Conservation (phyloP, 495 filamentous ascomycete genomes). For the Amorphotheca resinae region DNA sequence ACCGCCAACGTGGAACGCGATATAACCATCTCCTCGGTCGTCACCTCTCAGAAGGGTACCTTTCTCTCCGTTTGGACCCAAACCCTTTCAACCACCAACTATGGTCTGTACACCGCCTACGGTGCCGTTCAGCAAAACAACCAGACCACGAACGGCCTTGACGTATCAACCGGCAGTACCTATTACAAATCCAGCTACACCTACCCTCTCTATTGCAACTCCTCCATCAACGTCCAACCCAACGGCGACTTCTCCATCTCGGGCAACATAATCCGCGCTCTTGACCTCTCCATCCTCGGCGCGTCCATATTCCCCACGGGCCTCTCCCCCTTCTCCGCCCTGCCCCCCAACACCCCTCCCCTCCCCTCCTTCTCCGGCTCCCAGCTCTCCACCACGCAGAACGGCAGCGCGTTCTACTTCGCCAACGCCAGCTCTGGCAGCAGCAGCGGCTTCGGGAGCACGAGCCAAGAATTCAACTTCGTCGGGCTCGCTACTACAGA, state of each 20-base stretch:
- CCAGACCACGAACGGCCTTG: conserved; percentile 47
- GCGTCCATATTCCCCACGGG: conserved; percentile 48
- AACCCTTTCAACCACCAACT: conserved; percentile 43
- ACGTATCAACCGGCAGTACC: conserved; percentile 32
- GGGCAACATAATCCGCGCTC: conserved; percentile 45
- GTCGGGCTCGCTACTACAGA: conserved; percentile 28
- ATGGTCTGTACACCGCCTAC: conserved; percentile 41
- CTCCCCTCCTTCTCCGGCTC: conserved; percentile 28
- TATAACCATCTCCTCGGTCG: conserved; percentile 39
- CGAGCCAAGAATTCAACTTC: conserved; percentile 44
- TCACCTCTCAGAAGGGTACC: conserved; percentile 32
- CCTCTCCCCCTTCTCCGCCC: conserved; percentile 34
- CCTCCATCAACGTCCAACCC: conserved; percentile 31
- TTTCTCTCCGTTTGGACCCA: conserved; percentile 48
- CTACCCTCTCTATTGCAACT: conserved; percentile 53
- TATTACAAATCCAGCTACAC: conserved; percentile 35
- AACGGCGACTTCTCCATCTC: conserved; percentile 46
- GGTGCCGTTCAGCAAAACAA: conserved; percentile 51
- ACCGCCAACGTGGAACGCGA: conserved; percentile 42
- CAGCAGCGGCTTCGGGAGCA: conserved; percentile 38
- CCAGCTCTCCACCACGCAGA: conserved; percentile 36
- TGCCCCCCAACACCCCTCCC: conserved; percentile 15
- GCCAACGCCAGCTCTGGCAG: conserved; percentile 31
- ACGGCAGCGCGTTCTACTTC: conserved; percentile 42
- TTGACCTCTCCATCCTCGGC: conserved; percentile 39